Base-by-base conservation (phyloP, 345 rosid species). In the Populus simonii region DNA sequence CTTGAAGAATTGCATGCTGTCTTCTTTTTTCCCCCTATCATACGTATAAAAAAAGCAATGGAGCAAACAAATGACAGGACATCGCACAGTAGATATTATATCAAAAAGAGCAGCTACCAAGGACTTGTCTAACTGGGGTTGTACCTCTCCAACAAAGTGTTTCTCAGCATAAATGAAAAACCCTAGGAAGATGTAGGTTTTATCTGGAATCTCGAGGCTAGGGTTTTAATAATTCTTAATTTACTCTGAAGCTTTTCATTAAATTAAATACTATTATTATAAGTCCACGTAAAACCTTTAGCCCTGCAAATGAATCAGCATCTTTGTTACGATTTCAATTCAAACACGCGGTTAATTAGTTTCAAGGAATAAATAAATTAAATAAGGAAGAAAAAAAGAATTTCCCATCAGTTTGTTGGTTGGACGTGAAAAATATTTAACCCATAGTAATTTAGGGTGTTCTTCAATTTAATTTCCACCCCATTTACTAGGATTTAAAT, bases 161-260 rank as follows among this genome's bases (percentile, higher is more conserved):
- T 55, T 53, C n/a, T 51, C 43, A 53, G 27, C 45, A 31, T 31
- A 55, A 43, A 55, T 3, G 13, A 35, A 49, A 73, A 80, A 76
- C 69, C 80, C 76, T 69, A 66, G 39, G 23, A 2, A 66, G 6
- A 65, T 38, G 29, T 51, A 68, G 68, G 76, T 49, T 71, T 35
- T 25, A 55, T 13, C n/a, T 53, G 51, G 38, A 71, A 27, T 71
- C 57, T 71, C 25, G 29, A 45, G 35, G 22, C 1, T 47, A 47
- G 51, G 51, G 51, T 47, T 47, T 47, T 15, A 41, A 41, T 41
- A 41, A 0, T 10, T 41, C 45, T 41, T 41, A 47, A 47, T 47
- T 47, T 47, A 3, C 5, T 3, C 51, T 15, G 51, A 15, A 47
- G 51, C 51, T 47, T 47, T 47, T 15, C 51, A 47, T 13, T 15